Conservation (phyloP, 768 basidiomycete genomes). For the Lyophyllum semitale region DNA sequence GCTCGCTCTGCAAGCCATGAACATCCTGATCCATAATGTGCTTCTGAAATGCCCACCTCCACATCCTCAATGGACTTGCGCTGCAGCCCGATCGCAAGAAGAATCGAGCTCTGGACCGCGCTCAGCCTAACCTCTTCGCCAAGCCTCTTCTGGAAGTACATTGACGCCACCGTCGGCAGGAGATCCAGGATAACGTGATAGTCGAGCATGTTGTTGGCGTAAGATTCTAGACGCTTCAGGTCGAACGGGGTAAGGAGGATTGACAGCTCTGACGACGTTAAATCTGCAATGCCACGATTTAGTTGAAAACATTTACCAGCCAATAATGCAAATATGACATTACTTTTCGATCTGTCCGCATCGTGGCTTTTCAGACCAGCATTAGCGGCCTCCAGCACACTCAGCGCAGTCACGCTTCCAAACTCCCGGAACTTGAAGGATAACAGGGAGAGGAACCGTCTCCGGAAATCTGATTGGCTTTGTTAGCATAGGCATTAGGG, state of each 20-base stretch:
- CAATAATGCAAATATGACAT: slow-evolving; percentile 5
- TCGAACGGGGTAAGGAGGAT: slow-evolving; percentile 87
- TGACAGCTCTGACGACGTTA: slow-evolving; percentile 45
- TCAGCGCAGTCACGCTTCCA: slow-evolving; percentile 82
- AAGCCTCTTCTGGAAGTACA: slow-evolving; percentile 82
- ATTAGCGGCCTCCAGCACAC: slow-evolving; percentile 85
- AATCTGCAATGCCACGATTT: slow-evolving; percentile 23
- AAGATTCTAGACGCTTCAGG: slow-evolving; percentile 92
- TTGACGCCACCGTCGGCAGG: slow-evolving; percentile 74
- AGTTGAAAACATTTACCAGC: neutral
- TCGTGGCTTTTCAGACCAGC: slow-evolving; percentile 53
- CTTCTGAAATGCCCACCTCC: slow-evolving; percentile 52
- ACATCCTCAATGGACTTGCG: slow-evolving; percentile 87
- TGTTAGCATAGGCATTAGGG: neutral
- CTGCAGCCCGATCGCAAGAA: slow-evolving; percentile 88
- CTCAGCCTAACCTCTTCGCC: slow-evolving; percentile 70
- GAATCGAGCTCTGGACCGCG: slow-evolving; percentile 88
- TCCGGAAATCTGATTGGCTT: slow-evolving; percentile 74
- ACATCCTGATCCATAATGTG: neutral
- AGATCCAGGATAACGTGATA: slow-evolving; percentile 96
- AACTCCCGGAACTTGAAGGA: slow-evolving; percentile 97
- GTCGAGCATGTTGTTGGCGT: slow-evolving; percentile 94
- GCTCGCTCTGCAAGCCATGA: slow-evolving; percentile 57
- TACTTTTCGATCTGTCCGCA: slow-evolving; percentile 38
- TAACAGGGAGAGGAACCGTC: slow-evolving; percentile 84